Base-by-base conservation (phyloP, 495 filamentous ascomycete genomes). In the Penicillium daleae region DNA sequence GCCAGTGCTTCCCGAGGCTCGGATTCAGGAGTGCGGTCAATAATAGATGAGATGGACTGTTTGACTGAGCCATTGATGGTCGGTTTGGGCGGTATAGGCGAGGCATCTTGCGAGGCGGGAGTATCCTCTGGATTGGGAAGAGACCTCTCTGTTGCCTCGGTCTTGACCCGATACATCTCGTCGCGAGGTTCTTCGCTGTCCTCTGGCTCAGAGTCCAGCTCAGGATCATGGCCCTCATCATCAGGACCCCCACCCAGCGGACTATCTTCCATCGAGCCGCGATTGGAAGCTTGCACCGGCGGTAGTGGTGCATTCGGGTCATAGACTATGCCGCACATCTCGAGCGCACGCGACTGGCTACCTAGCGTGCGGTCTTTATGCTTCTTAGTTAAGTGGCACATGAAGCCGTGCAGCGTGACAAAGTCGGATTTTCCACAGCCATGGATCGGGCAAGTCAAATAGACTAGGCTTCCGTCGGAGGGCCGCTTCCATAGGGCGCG, bases 371-470 rank as follows among this genome's bases (percentile, higher is more conserved):
- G 78, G 66, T 82, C 79, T 53, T 82, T 82, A 66, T 82, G 79
- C 59, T 82, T 82, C 66, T 82, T 82, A 5, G 79, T 82, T 56
- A 82, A 66, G 52, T 82, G 79, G 68, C 79, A 82, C 79, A 82
- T 82, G 67, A 80, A 81, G 40, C 78, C 79, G 57, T 80, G 77
- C 17, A 81, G 73, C 1, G 78, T 80, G 54, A 80, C 77, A 55
- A 82, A 83, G 62, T 80, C 76, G 0, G 77, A 72, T 68, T 80
- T 81, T 4, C 73, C 75, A 59, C 80, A 83, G 29, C 76, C 77
- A 3, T 72, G 62, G 6, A 80, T 73, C 0, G 77, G 78, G 33
- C 80, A 83, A 21, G 75, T 78, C 3, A 83, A 74, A 56, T 83
- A 82, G 12, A 83, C 79, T 15, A 82, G 59, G 37, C 74, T 79